phyloP scores from a whole-genome alignment of 1,284 basidiomycete species.

The Gymnopus androsaceus region DNA sequence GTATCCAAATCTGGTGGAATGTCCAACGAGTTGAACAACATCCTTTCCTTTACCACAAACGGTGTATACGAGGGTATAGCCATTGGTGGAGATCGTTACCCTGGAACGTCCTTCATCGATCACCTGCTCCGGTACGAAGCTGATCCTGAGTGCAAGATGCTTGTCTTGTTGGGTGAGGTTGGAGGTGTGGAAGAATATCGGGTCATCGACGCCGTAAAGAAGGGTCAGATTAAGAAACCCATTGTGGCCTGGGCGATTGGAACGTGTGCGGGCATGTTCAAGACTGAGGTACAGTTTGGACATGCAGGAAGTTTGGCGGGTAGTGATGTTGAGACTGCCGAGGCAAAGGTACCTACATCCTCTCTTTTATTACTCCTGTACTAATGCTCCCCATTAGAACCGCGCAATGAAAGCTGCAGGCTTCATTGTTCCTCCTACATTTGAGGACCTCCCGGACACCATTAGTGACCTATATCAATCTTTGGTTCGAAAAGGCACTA shows the following conservation, averaged over 20 bases:
- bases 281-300: conserved; percentile 98
- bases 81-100: conserved; percentile 99
- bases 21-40: conserved; percentile 99
- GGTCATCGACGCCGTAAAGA: conserved; percentile 97
- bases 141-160: conserved; percentile 98
- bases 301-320: conserved; percentile 99
- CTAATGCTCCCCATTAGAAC: conserved; percentile 51
- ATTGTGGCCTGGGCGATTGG: conserved; percentile 99
- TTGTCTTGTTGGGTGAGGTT: conserved; percentile 97
- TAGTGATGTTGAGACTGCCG: conserved; percentile 95
- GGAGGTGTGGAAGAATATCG: conserved; percentile 99
- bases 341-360: conserved; percentile 64
- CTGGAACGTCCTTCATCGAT: conserved; percentile 98
- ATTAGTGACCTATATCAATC: conserved; percentile 85
- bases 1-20: conserved; percentile 99
- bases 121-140: conserved; percentile 97
- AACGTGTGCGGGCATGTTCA: conserved; percentile 99
- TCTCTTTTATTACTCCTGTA: neutral
- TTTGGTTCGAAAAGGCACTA: conserved; percentile 73
- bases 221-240: conserved; percentile 94
- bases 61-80: conserved; percentile 99
- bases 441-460: conserved; percentile 91
- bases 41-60: conserved; percentile 95
- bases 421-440: conserved; percentile 96
- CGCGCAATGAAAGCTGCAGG: conserved; percentile 92